Conservation (phyloP, 139 green algal genomes). For the Micromonas pusilla region DNA sequence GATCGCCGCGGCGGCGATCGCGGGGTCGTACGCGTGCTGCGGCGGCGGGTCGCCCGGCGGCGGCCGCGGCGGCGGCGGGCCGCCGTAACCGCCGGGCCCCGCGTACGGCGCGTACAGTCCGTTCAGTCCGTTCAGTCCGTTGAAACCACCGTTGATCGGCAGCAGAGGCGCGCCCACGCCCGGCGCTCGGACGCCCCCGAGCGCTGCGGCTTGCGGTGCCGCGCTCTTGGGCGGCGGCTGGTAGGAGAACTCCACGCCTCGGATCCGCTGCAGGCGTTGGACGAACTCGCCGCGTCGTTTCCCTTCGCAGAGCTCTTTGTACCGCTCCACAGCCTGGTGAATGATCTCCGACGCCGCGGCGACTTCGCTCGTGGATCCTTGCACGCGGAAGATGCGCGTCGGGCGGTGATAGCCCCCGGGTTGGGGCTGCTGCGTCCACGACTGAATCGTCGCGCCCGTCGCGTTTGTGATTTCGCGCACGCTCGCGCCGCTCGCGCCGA, state of each 20-base stretch:
- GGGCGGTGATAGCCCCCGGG: constrained; percentile 24
- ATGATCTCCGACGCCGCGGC: constrained; percentile 59
- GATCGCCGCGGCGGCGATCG: too few relatives aligned
- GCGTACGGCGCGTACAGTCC: too few relatives aligned
- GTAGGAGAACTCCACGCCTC: constrained; percentile 80
- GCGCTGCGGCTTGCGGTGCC: constrained; percentile 63
- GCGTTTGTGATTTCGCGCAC: constrained; percentile 68
- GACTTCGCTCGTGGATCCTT: constrained; percentile 45
- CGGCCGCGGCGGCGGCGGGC: too few relatives aligned
- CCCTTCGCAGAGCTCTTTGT: constrained; percentile 83
- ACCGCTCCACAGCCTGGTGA: constrained; percentile 64
- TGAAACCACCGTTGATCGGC: too few relatives aligned
- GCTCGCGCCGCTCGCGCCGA: constrained; percentile 57
- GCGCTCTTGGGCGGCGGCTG: constrained; percentile 68
- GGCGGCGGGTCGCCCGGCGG: too few relatives aligned
- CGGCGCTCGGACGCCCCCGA: constrained; percentile 29
- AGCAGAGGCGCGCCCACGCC: too few relatives aligned
- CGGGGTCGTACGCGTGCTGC: too few relatives aligned
- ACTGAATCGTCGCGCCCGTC: constrained; percentile 66
- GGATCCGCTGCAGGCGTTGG: constrained; percentile 58
- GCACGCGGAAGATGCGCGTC: constrained; percentile 46
- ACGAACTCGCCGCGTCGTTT: constrained; percentile 67
- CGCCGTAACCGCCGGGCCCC: too few relatives aligned
- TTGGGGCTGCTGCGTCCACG: constrained; percentile 59
- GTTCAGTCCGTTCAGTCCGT: too few relatives aligned